Conservation (phyloP, 2,329 filamentous ascomycete genomes). For the Pyricularia sp. region DNA sequence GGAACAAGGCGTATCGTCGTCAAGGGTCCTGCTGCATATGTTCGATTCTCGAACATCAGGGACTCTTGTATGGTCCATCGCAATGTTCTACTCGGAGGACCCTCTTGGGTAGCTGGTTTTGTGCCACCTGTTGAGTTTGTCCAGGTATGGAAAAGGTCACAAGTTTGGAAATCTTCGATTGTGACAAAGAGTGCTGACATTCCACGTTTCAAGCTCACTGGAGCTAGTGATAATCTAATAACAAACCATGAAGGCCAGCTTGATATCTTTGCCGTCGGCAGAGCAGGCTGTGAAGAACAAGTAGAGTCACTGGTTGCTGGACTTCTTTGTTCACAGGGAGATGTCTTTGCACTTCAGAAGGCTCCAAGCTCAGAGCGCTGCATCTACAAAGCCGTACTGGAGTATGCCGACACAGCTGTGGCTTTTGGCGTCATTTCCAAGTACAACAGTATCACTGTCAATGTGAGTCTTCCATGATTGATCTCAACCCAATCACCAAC, state of each 20-base stretch:
- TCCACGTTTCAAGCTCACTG: background rate
- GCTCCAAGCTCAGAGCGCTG: slow-evolving; percentile 29
- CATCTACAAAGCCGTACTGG: slow-evolving; percentile 36
- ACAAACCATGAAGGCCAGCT: slow-evolving; percentile 47
- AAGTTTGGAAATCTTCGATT: too few species aligned
- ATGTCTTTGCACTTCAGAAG: slow-evolving; percentile 41
- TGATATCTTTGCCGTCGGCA: slow-evolving; percentile 34
- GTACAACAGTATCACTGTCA: slow-evolving; percentile 26
- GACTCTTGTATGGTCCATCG: slow-evolving; percentile 44
- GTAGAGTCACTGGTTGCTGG: slow-evolving; percentile 29
- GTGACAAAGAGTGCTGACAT: background rate
- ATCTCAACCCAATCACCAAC: background rate
- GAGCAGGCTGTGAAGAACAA: slow-evolving; percentile 8
- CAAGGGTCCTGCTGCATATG: slow-evolving; percentile 33
- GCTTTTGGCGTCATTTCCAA: slow-evolving; percentile 29
- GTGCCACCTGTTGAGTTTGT: slow-evolving; percentile 35
- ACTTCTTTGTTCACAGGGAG: slow-evolving; percentile 36
- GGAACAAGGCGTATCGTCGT: slow-evolving; percentile 27
- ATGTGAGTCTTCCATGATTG: slow-evolving; percentile 20
- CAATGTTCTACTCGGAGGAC: slow-evolving; percentile 31
- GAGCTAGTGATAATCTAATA: slow-evolving; percentile 10
- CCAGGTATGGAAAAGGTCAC: slow-evolving; percentile 18
- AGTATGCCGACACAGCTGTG: slow-evolving; percentile 41
- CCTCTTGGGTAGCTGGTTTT: slow-evolving; percentile 36
- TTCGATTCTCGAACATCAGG: slow-evolving; percentile 51